Evolutionary conservation across 169 alveolate species (phyloP).

Genomic region (Amoebophrya sp.): DNA sequence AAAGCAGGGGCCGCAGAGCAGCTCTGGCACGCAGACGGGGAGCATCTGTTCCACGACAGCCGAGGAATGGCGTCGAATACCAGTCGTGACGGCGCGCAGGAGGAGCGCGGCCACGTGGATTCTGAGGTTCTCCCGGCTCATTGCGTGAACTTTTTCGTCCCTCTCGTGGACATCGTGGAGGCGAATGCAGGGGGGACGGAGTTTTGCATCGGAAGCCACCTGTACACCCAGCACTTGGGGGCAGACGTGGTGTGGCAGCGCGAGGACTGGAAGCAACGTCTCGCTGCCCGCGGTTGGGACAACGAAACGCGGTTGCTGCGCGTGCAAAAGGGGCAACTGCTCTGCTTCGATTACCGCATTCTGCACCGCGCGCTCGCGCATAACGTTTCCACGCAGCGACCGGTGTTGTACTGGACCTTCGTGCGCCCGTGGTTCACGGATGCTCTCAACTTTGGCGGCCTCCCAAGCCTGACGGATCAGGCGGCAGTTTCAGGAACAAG

Average conservation of each 20-base stretch:
- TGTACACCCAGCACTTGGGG: background rate
- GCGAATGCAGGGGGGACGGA: background rate
- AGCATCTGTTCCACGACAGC: background rate
- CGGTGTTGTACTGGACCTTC: background rate
- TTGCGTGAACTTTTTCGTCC: background rate
- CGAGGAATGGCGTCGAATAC: too few relatives aligned
- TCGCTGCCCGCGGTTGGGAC: background rate
- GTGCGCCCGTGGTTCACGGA: background rate
- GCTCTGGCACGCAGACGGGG: background rate
- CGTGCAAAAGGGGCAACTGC: background rate
- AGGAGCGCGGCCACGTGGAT: too few relatives aligned
- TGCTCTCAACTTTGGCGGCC: background rate
- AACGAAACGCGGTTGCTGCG: background rate
- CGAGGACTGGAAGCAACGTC: background rate
- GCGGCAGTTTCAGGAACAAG: too few relatives aligned
- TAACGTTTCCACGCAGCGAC: background rate
- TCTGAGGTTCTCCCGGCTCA: background rate
- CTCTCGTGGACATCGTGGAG: background rate
- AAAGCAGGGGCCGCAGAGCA: background rate
- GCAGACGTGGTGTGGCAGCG: background rate
- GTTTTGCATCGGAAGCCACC: background rate
- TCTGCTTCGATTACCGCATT: background rate
- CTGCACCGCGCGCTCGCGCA: background rate
- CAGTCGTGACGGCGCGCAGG: too few relatives aligned
- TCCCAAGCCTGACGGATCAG: background rate